Evolutionary conservation across 2,329 filamentous ascomycete species (phyloP), one percentile per base, ranked within the genome.

Genomic region (Neofusicoccum parvum): DNA sequence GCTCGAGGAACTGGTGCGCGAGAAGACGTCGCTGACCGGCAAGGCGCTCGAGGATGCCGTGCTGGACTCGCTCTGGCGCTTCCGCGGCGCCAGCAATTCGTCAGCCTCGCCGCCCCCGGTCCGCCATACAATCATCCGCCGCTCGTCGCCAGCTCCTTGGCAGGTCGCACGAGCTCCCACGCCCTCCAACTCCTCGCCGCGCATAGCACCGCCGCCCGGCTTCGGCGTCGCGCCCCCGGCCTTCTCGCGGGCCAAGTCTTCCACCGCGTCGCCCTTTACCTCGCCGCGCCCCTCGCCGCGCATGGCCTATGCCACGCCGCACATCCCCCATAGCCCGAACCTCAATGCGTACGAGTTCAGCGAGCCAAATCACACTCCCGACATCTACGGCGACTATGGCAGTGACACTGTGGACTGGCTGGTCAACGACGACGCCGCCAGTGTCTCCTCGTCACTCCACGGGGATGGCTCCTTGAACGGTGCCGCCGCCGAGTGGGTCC

Each of bases 331-430:
- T 78, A 97, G 94, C 72, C 95, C 95, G 45, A 96, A 87, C 75
- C 80, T 98, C 69, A 97, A 96, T 80, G 92, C 94, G 63, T 99
- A 98, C 80, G 92, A 97, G 78, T 97, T 97, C 80, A 94, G 88
- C 74, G 93, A 97, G 73, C 86, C 72, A 23, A 92, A 88, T 56
- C 90, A 92, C 6, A 88, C 91, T 17, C 89, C 90, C 50, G 94
- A 98, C 73, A 91, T 92, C 67, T 94, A 96, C 75, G 93, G 93
- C 65, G 93, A 98, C 72, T 90, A 93, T 74, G 94, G 94, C 70
- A 92, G 90, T 68, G 94, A 98, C 76, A 97, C 95, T 72, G 93
- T 99, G 62, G 94, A 98, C 78, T 98, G 94, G 95, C 85, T 98
- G 51, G 92, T 97, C 62, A 89, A 87, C 70, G 95, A 95, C 75